Conservation (phyloP, 228 moss, liverwort and hornwort genomes). For the Sphagnum fallax region DNA sequence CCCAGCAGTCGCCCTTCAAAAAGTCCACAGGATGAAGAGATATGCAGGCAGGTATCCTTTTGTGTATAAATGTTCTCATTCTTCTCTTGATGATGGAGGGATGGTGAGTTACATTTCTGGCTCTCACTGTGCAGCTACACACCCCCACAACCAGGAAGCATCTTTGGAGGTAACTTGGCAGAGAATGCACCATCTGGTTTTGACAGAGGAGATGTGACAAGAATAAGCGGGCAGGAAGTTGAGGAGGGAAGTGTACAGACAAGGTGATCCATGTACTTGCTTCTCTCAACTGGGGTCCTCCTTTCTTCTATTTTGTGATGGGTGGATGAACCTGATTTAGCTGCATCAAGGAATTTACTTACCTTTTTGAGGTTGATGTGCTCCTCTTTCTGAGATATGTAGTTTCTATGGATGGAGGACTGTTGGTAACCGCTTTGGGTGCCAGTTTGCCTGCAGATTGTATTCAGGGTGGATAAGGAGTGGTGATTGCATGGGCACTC, state of each 20-base stretch:
- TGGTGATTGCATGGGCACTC: slow-evolving; percentile 88
- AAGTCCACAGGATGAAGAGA: background rate
- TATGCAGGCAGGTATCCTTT: background rate
- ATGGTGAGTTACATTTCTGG: background rate
- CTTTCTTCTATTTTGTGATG: slow-evolving; percentile 1
- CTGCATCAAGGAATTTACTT: too few species aligned
- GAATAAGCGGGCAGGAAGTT: slow-evolving; percentile 72
- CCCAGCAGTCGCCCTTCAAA: background rate
- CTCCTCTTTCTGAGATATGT: background rate
- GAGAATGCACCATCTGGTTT: slow-evolving; percentile 73
- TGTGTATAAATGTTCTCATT: background rate
- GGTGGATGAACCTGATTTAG: too few species aligned
- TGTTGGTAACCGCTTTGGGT: slow-evolving; percentile 30
- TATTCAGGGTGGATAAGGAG: slow-evolving; percentile 78
- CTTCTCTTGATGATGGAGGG: background rate
- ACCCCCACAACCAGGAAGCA: slow-evolving; percentile 49
- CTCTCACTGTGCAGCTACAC: slow-evolving; percentile 44
- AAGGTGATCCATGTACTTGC: slow-evolving; percentile 53
- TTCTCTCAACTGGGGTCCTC: background rate
- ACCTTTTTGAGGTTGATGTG: background rate
- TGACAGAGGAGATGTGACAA: slow-evolving; percentile 62
- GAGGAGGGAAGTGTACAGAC: slow-evolving; percentile 89
- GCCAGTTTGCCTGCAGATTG: slow-evolving; percentile 75
- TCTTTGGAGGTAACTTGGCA: slow-evolving; percentile 27
- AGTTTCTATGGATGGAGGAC: background rate